These are phyloP conservation scores for Eucommia ulmoides DNA, from an alignment of 257 asterid genomes.

Conservation along the genomic window DNA sequence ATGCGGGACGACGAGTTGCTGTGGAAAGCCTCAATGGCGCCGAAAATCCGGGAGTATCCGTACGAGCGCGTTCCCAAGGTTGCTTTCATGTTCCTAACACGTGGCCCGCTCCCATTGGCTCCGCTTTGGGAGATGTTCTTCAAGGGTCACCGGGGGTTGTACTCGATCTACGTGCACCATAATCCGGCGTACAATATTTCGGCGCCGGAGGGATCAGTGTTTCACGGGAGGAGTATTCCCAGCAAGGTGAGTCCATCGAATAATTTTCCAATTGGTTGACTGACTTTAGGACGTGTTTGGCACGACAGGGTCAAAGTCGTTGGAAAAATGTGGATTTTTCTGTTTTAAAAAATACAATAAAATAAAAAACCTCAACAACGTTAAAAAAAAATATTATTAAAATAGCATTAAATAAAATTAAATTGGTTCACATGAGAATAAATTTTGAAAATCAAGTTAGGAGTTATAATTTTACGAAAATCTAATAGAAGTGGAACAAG, in stretches of 20 bases:
- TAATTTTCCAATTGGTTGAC: no score
- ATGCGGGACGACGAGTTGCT: slow-evolving; percentile 50
- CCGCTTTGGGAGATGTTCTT: slow-evolving; percentile 39
- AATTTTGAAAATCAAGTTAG: no score
- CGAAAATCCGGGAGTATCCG: slow-evolving; percentile 25
- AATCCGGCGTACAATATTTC: slow-evolving; percentile 20
- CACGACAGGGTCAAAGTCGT: no score
- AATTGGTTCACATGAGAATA: no score
- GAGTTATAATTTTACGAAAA: no score
- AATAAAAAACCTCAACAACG: no score
- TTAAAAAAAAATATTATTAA: no score
- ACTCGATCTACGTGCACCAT: slow-evolving; percentile 32
- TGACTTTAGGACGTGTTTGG: no score
- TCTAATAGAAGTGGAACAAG: no score
- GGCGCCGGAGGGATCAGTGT: slow-evolving; percentile 36
- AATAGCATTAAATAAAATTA: no score
- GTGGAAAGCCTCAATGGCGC: slow-evolving; percentile 41
- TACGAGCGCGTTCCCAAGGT: slow-evolving; percentile 20
- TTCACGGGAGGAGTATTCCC: slow-evolving; percentile 57
- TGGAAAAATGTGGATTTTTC: no score
- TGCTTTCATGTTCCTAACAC: slow-evolving; percentile 36
- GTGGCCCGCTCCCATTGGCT: slow-evolving; percentile 25
- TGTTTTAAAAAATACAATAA: no score
- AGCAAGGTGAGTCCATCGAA: slow-evolving; percentile 49
- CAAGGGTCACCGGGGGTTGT: slow-evolving; percentile 23